Evolutionary conservation across 371 early-diverging fungal genomes (phyloP), one percentile per base, ranked within the genome.

Genomic region (Lichtheimia ornata): DNA sequence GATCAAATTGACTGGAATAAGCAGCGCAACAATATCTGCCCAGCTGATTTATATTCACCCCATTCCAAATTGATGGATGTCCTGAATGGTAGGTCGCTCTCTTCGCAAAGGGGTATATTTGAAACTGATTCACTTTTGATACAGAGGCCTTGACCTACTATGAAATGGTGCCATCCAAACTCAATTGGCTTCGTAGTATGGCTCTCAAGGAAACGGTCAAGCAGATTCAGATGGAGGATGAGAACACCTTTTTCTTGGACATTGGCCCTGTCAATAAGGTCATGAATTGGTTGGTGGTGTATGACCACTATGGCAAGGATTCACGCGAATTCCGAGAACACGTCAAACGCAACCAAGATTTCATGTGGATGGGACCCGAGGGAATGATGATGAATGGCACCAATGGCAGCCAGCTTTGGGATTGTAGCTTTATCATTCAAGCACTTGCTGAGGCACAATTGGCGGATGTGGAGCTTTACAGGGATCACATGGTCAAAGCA

Each of bases 301-400:
- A 71, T 62, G 80, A 94, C 61, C 89, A 88, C n/a, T 91, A 96
- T 58, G 97, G 99, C 17, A 81, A 85, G n/a, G 92, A 93, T 55
- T 92, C 92, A 13, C 70, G 77, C 43, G 82, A 86, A 51, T 97
- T 96, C 82, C 71, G 80, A 51, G 75, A 83, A 59, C 95, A 97
- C 77, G 81, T 85, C 14, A 75, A 76, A 28, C 85, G 92, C 41
- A 79, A 88, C 52, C 71, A 77, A 27, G 98, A 97, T 64, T 95
- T 91, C 63, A 73, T 97, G 84, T 97, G 96, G 89, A 83, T 96
- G 84, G 87, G 92, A 25, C 69, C 78, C 27, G 92, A 91, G 62
- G 99, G 99, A 11, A 90, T 98, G 91, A 91, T 94, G 82, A 92
- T 94, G 86, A 91, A 92, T 70, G 97, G 98, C n/a, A 98, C 98